phyloP scores from a whole-genome alignment of 371 early-diverging fungal genomes.

The Rhizomucor pusillus region DNA sequence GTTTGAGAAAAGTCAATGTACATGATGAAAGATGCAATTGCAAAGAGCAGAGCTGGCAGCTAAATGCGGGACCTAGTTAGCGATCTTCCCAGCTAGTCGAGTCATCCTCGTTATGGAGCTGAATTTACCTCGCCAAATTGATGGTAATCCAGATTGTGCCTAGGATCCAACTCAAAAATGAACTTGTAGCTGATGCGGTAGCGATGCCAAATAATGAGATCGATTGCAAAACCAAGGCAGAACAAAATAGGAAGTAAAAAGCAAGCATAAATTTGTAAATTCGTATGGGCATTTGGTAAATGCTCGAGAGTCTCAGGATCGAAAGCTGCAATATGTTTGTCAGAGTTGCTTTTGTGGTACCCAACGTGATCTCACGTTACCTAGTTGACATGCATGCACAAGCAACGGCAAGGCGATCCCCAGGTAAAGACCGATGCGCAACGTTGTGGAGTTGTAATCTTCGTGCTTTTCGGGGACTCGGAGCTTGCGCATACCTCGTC shows the following conservation, averaged over 20 bases:
- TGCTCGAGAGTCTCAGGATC: conserved; percentile 28
- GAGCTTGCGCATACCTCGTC: conserved; percentile 67
- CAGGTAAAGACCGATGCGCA: conserved; percentile 57
- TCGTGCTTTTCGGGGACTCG: conserved; percentile 53
- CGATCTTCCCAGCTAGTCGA: neutral
- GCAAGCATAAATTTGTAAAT: conserved; percentile 70
- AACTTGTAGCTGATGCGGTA: conserved; percentile 82
- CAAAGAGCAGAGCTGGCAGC: conserved; percentile 63
- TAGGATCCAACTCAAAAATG: conserved; percentile 82
- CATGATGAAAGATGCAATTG: conserved; percentile 50
- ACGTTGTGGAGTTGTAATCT: conserved; percentile 32
- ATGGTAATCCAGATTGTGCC: conserved; percentile 70
- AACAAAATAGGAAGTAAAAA: conserved; percentile 66
- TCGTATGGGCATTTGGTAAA: conserved; percentile 28
- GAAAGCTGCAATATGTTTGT: conserved; percentile 6
- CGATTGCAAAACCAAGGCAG: conserved; percentile 62
- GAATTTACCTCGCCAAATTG: conserved; percentile 64
- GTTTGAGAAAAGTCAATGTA: conserved; percentile 54
- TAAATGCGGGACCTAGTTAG: conserved; percentile 14
- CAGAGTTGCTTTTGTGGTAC: neutral
- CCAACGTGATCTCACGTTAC: conserved; percentile 4
- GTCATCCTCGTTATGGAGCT: conserved; percentile 1
- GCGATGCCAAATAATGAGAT: conserved; percentile 69
- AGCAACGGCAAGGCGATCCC: conserved; percentile 60
- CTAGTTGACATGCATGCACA: conserved; percentile 24